A percentile compares a stretch with the other conserved stretches of the same genome.
These are phyloP conservation scores for Pseudoneurospora amorphoporcata DNA, from an alignment of 495 filamentous ascomycete genomes.

Conservation along the genomic window DNA sequence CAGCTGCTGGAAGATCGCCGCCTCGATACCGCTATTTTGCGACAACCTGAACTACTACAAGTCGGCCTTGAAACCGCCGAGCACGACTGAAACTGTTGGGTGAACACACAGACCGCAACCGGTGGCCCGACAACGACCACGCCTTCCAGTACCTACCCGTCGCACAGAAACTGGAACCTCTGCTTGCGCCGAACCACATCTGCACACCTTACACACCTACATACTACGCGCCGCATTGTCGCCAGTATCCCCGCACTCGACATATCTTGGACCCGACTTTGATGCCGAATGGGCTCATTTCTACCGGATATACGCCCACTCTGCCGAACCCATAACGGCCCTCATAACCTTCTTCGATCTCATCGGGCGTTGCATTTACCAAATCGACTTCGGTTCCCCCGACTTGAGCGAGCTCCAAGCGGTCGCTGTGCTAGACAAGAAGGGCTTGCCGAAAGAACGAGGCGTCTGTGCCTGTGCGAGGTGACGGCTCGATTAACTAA, in stretches of 20 bases:
- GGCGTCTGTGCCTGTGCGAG: constrained; percentile 10
- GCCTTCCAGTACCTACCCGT: neutral
- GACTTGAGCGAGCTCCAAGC: neutral
- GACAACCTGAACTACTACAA: constrained; percentile 13
- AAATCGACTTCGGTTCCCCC: neutral
- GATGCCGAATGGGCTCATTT: constrained; percentile 5
- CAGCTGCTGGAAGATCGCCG: neutral
- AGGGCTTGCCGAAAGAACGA: constrained; percentile 1
- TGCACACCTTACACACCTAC: constrained; percentile 5
- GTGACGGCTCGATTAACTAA: constrained; percentile 21
- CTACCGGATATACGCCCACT: neutral
- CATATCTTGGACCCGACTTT: constrained; percentile 1
- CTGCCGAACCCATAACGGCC: neutral
- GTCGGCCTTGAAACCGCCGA: constrained; percentile 11
- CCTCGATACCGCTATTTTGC: constrained; percentile 10
- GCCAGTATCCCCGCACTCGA: constrained; percentile 7
- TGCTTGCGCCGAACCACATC: neutral
- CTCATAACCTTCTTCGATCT: neutral
- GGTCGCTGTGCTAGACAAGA: constrained; percentile 1
- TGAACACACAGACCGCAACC: constrained; percentile 2
- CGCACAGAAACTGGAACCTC: neutral
- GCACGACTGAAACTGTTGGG: constrained; percentile 5
- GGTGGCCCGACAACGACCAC: neutral
- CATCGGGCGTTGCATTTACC: neutral
- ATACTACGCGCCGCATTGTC: constrained; percentile 18